Percentiles rank a stretch among this genome's conserved stretches.
Conservation (phyloP, 768 basidiomycete genomes). For the Amanita polypyramis region DNA sequence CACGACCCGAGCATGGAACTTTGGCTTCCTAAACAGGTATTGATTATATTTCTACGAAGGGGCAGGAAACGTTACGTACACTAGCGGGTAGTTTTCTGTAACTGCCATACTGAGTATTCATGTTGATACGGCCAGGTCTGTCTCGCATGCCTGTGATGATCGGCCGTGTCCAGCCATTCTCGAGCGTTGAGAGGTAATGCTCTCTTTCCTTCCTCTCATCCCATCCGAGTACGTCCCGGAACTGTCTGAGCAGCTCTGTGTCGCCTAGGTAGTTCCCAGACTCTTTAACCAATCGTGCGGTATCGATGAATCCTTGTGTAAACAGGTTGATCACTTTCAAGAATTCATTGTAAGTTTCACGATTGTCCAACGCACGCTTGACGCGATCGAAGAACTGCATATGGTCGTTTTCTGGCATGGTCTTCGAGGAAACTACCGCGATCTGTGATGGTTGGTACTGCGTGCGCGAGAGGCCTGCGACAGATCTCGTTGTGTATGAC, state of each 20-base stretch:
- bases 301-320: constrained; percentile 89
- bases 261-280: constrained; percentile 68
- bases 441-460: constrained; percentile 16
- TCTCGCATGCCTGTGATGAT: constrained; percentile 28
- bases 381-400: constrained; percentile 90
- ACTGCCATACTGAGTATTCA: constrained; percentile 72
- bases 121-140: constrained; percentile 52
- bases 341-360: constrained; percentile 88
- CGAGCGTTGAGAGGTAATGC: constrained; percentile 35
- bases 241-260: constrained; percentile 69
- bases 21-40: constrained; percentile 57
- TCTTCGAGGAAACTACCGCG: constrained; percentile 16
- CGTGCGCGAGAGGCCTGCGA: constrained; percentile 21
- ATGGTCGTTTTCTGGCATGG: constrained; percentile 29
- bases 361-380: constrained; percentile 56
- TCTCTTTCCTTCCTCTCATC: constrained; percentile 63
- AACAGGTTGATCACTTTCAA: constrained; percentile 92
- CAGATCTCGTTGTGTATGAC: constrained; percentile 25
- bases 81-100: constrained; percentile 75
- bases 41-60: neutral
- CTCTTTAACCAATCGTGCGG: constrained; percentile 72
- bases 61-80: constrained; percentile 36
- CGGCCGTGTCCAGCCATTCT: constrained; percentile 41
- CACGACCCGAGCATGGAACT: constrained; percentile 87
- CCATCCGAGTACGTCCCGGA: constrained; percentile 83